Evolutionary conservation across 345 rosid genomes (phyloP), one percentile per base, ranked within the genome.

Genomic region (Rhizophora apiculata): DNA sequence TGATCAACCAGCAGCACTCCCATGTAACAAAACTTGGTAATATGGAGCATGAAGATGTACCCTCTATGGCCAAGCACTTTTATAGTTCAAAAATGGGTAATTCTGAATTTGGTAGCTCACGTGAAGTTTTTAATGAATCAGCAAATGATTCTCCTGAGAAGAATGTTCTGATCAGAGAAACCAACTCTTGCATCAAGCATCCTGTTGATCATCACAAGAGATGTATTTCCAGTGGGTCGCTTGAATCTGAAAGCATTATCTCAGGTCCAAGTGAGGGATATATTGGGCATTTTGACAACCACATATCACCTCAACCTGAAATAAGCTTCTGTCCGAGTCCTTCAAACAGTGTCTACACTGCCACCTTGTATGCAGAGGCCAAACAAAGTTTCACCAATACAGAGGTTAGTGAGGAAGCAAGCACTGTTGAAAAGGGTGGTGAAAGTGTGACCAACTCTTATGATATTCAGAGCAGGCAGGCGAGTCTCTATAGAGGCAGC

Each of bases 331-430:
- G 81, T 71, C 74, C 89, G 2, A 90, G 93, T 72, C 93, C 93
- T 70, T 82, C 91, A 11, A 83, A 80, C 74, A 90, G 96, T 66
- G 68, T 84, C 49, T 84, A 82, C 72, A 79, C 88, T 15, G 81
- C 87, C 58, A 85, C 93, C 6, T 65, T 65, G 21, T 86, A 82
- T 66, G 69, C 81, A 13, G 96, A 89, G 72, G 92, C 89, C 60
- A 90, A 90, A 49, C 85, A 87, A 65, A 93, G 97, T 80, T 90
- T 89, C 81, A 86, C 92, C 61, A 84, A 82, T 67, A 86, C 90
- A 18, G 93, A 87, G 70, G 84, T 78, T 51, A 88, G 98, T 73
- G 93, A 93, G 68, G 82, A 85, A 65, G 85, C 77, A 52, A 86
- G 89, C 76, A 79, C 76, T 15, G 65, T 83, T 43, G 87, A 78